Conservation (phyloP, 2,329 filamentous ascomycete genomes). For the Coleophoma eucalyptorum region DNA sequence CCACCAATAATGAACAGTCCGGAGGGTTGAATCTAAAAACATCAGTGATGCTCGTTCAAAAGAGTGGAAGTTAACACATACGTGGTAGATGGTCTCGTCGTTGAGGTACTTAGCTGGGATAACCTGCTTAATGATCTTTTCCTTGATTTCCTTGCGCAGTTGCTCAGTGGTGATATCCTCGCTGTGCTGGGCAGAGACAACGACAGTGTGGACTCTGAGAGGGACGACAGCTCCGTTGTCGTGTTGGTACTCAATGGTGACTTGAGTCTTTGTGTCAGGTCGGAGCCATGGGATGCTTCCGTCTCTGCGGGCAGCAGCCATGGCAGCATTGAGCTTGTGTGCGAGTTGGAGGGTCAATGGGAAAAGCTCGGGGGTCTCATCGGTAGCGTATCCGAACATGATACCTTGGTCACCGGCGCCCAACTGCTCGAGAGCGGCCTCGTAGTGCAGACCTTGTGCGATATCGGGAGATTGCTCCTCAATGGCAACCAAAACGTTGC, state of each 20-base stretch:
- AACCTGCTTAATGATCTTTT: conserved; percentile 95
- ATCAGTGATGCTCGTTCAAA: conserved; percentile 7
- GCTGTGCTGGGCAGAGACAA: conserved; percentile 93
- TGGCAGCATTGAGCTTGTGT: conserved; percentile 95
- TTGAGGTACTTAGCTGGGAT: conserved; percentile 92
- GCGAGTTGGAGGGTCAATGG: conserved; percentile 90
- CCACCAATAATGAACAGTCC: conserved; percentile 99
- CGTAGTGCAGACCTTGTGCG: conserved; percentile 97
- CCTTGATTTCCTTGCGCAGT: conserved; percentile 89
- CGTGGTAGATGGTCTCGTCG: conserved; percentile 92
- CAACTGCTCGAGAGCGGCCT: conserved; percentile 94
- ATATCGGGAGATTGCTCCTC: conserved; percentile 99
- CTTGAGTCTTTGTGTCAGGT: conserved; percentile 99
- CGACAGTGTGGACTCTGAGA: conserved; percentile 90
- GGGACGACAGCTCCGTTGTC: conserved; percentile 92
- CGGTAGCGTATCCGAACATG: conserved; percentile 99
- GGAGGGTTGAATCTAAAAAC: conserved; percentile 79
- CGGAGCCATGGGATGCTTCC: conserved; percentile 90
- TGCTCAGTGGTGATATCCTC: conserved; percentile 85
- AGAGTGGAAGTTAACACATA: conserved; percentile 39
- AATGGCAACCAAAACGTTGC: conserved; percentile 96
- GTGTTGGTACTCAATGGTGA: conserved; percentile 98
- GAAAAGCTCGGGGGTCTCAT: conserved; percentile 96
- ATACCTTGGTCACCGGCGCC: conserved; percentile 99
- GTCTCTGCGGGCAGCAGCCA: conserved; percentile 84